Evolutionary conservation across 192 early-diverging fungal genomes (phyloP), one percentile per base, ranked within the genome.

Genomic region (Podila verticillata): DNA sequence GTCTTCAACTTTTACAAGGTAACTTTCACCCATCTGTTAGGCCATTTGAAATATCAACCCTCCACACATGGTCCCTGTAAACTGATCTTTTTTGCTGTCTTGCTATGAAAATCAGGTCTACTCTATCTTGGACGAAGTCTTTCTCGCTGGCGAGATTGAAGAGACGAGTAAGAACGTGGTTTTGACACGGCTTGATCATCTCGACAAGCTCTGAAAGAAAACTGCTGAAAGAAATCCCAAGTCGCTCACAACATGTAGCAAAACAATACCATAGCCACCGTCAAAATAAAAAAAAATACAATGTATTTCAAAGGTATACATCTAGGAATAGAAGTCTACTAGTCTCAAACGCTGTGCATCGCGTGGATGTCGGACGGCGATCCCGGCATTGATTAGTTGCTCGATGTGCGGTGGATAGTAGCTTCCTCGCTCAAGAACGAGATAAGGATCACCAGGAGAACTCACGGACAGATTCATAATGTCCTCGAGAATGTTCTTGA

Each of bases 1-100:
- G 97, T 99, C 17, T 98, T 99, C 82, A 98, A 99, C 86, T 97
- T 98, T 85, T 98, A 96, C 85, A 93, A 92, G 90, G 89, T 89
- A 82, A 59, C 48, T 22, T 34, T 24, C 47, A 17, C 26, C 4
- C 5, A 10, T 32, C 17, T 30, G 4, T 1, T 24, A 17, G 22
- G 61, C 8, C 17, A 24, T 65, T 48, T 28, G 17, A 8, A 22
- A 36, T 54, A 48, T 48, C 26, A 32, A n/a, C 20, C 29, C 34
- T 34, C 6, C 32, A 34, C 32, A 12, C 2, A 15, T n/a, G n/a
- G n/a, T 44, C 15, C 12, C 15, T 15, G 39, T 0, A 17, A 15
- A 62, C 39, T 62, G 19, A 61, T 32, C 17, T 28, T 12, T 22
- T 2, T 32, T 68, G 26, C 3, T 10, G 17, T 20, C 17, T 57